phyloP scores from a whole-genome alignment of 1,139 yeast species.

The Magnusiomyces ingens region DNA sequence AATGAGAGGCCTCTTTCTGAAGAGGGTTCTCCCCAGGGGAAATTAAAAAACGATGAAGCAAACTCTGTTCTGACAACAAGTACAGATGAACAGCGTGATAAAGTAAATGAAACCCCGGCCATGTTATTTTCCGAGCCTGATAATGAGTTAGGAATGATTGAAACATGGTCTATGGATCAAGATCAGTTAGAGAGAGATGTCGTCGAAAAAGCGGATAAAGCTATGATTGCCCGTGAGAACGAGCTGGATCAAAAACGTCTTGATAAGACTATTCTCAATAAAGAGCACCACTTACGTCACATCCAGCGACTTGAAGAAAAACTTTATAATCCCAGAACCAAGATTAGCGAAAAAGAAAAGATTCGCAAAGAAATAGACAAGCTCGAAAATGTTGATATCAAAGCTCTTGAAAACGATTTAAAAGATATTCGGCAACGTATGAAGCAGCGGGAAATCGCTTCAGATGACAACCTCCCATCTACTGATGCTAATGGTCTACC shows the following conservation, averaged over 20 bases:
- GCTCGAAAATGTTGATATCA: conserved; percentile 47
- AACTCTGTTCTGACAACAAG: neutral
- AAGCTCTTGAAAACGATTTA: conserved; percentile 51
- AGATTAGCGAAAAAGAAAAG: conserved; percentile 58
- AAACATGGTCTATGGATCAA: conserved; percentile 50
- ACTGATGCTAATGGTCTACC: conserved; percentile 5
- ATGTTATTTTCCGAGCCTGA: neutral
- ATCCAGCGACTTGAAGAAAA: conserved; percentile 44
- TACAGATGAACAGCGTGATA: too few species aligned
- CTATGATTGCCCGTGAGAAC: conserved; percentile 52
- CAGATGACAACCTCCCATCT: conserved; percentile 11
- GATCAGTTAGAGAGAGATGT: conserved; percentile 64
- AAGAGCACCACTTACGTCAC: conserved; percentile 39
- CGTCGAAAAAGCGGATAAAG: conserved; percentile 58
- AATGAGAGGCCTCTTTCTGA: neutral
- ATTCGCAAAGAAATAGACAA: conserved; percentile 50
- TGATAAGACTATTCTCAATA: conserved; percentile 47
- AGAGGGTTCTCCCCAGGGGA: conserved; percentile 1
- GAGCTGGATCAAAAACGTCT: conserved; percentile 72
- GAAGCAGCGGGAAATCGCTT: conserved; percentile 22
- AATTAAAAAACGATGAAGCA: conserved; percentile 9
- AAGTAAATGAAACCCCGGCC: too few species aligned
- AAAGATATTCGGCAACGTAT: conserved; percentile 59
- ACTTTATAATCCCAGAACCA: conserved; percentile 47
- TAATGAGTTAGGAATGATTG: conserved; percentile 24